Evolutionary conservation across 768 basidiomycete genomes (phyloP), one percentile per base, ranked within the genome.

Genomic region (Agaricus sinodeliciosus): DNA sequence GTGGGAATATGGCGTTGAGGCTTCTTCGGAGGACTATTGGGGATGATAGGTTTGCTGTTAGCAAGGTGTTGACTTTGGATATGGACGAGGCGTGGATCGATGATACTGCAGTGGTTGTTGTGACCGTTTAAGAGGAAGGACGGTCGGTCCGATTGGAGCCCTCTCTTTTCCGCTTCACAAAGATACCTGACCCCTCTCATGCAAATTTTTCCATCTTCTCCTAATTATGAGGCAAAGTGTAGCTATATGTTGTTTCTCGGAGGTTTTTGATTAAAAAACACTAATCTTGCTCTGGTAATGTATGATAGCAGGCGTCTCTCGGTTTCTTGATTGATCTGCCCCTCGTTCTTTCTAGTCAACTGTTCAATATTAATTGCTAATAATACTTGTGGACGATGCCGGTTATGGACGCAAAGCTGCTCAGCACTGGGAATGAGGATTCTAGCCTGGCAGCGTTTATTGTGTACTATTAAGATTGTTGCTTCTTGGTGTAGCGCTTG

Each of bases 11-110:
- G 74, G 84, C 84, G 9, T 60, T 85, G 43, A 71, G 77, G 48
- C 61, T 86, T 22, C 70, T 86, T 31, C 72, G 81, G 61, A 68
- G 75, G 4, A 77, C 75, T 1, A 68, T 86, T 9, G 81, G 84
- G 22, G 76, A 77, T 26, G 79, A 84, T 55, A 56, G 68, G 25
- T 71, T 67, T 54, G 66, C 42, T 41, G 79, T 84, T 39, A 84
- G 82, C 35, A 73, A 73, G 54, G 75, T 78, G 51, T 63, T 85
- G 67, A 84, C 81, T 31, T 64, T 85, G 60, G 80, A 86, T 59
- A 75, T 83, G 77, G 79, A 82, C 51, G 69, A 68, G 39, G 75
- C 79, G 15, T 86, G 84, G 83, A 72, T 86, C 55, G 84, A 86
- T 56, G 84, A 86, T 63, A 80, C 84, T 8, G 72, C 82, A 8